Percentiles rank a stretch among this genome's conserved stretches.
Conservation (phyloP, 441 rosid species). For the Pelargonium australe region DNA sequence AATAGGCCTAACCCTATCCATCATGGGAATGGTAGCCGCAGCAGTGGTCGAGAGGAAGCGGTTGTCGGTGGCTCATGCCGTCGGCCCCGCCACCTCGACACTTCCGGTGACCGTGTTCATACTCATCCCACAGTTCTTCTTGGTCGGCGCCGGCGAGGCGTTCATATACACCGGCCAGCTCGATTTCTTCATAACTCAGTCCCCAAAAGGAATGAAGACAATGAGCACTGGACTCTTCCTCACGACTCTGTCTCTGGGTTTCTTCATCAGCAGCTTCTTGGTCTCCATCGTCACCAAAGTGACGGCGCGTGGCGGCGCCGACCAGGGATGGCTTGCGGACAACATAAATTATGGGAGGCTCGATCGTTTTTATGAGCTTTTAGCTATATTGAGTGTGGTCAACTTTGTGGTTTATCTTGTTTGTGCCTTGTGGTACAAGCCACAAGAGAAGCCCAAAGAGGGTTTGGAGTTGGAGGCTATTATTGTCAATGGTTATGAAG, state of each 20-base stretch:
- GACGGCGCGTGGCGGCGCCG: conserved; percentile 30
- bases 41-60: conserved; percentile 52
- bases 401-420: conserved; percentile 36
- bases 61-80: conserved; percentile 31
- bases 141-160: conserved; percentile 83
- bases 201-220: conserved; percentile 86
- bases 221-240: conserved; percentile 64
- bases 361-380: conserved; percentile 54
- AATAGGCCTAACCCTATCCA: conserved; percentile 59
- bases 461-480: conserved; percentile 31
- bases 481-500: conserved; percentile 32
- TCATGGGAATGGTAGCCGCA: conserved; percentile 66
- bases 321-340: conserved; percentile 54
- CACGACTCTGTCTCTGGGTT: conserved; percentile 57
- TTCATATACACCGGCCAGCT: conserved; percentile 90
- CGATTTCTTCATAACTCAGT: conserved; percentile 85
- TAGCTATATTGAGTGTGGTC: conserved; percentile 34
- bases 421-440: conserved; percentile 51
- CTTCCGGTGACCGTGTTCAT: conserved; percentile 65
- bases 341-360: conserved; percentile 61
- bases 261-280: conserved; percentile 58
- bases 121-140: conserved; percentile 68
- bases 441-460: conserved; percentile 30
- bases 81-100: conserved; percentile 22
- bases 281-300: conserved; percentile 47